Base-by-base conservation (phyloP, 163 green algal genomes). In the Scenedesmus sp. region DNA sequence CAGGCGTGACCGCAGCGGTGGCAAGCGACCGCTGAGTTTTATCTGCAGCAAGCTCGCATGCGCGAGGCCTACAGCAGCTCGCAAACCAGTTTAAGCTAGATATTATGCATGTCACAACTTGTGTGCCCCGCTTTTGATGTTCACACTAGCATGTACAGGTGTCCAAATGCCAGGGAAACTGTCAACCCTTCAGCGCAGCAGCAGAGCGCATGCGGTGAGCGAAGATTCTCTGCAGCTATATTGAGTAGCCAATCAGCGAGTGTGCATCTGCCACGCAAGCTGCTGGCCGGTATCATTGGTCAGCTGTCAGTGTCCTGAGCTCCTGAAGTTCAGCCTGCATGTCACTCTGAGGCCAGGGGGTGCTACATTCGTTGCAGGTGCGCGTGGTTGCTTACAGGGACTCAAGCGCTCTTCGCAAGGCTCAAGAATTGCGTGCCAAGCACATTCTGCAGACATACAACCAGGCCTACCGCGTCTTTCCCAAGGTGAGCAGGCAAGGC, bases 401-500 rank as follows among this genome's bases (percentile, higher is more conserved):
- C 79, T 65, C 78, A 13, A 33, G 87, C 7, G 44, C 44, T 42
- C 87, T 91, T 56, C 87, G 87, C 24, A 30, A 87, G 2, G 40
- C 76, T 15, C 78, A 91, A 56, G 78, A 82, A 26, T 53, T 70
- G 22, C 56, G 33, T 10, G 22, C 43, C 33, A 87, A 81, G 37
- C 78, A 91, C 49, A 81, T 87, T 4, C 56, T 91, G 40, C 20
- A 37, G 10, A 91, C 78, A 15, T 91, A 91, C 79, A 91, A 91
- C 79, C 68, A 91, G 78, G 87, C 87, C 9, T 40, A 91, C 70
- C 43, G 42, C 12, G 65, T 87, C 56, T 91, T 91, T n/a, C 87
- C 87, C 13, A 91, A 87, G 87, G 87, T 81, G 61, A 24, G 87
- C 40, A 20, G 30, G 65, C 65, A 40, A 7, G 0, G 65, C 30